phyloP scores from a whole-genome alignment of 2,329 filamentous ascomycete species.

The Trichoderma asperellum region DNA sequence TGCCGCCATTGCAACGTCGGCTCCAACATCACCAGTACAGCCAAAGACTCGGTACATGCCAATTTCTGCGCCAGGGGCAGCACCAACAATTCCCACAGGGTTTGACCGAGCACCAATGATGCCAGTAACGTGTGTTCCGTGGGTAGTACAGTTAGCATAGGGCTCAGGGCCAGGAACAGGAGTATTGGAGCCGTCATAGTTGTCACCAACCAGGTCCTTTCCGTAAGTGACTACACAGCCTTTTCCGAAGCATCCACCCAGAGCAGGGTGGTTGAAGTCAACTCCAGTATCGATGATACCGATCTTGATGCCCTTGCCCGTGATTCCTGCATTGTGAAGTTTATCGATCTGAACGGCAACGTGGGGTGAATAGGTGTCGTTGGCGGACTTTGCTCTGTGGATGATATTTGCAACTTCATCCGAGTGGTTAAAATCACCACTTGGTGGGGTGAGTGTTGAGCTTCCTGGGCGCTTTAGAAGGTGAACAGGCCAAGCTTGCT shows the following conservation, averaged over 20 bases:
- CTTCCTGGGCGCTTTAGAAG: background rate
- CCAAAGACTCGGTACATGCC: constrained; percentile 46
- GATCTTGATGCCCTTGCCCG: constrained; percentile 57
- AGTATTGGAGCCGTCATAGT: constrained; percentile 35
- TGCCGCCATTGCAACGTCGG: constrained; percentile 46
- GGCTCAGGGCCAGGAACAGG: constrained; percentile 46
- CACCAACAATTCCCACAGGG: constrained; percentile 44
- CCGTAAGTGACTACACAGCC: constrained; percentile 51
- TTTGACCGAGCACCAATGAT: constrained; percentile 49
- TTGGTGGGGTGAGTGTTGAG: constrained; percentile 47
- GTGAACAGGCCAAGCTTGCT: constrained; percentile 54
- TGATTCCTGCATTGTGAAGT: constrained; percentile 52
- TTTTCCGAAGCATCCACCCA: constrained; percentile 52
- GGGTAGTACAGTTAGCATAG: constrained; percentile 43
- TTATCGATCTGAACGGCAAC: constrained; percentile 60
- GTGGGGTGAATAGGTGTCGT: constrained; percentile 43
- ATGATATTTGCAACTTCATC: background rate
- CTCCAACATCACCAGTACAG: constrained; percentile 38
- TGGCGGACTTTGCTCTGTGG: background rate
- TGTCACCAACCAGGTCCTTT: constrained; percentile 49
- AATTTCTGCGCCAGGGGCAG: constrained; percentile 45
- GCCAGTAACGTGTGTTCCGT: constrained; percentile 52
- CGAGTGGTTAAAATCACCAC: constrained; percentile 38
- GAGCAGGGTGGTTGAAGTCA: constrained; percentile 51
- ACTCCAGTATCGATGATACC: constrained; percentile 58